phyloP scores from a whole-genome alignment of 164 flowering plant genomes.

The Magnolia kwangsiensis region DNA sequence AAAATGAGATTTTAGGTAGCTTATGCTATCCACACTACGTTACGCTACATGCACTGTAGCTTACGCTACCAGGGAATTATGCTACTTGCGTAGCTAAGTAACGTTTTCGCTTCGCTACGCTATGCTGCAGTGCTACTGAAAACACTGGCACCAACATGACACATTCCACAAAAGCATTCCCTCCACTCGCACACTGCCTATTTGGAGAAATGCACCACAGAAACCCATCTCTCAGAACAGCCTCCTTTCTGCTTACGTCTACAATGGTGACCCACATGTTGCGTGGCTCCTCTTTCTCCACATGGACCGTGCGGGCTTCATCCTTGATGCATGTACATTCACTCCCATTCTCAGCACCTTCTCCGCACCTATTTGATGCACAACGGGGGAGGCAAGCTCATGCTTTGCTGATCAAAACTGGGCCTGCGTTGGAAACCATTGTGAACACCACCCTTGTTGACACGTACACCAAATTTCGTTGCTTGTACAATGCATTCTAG shows the following conservation, averaged over 20 bases:
- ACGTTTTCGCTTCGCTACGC: too few species aligned
- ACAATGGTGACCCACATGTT: slow-evolving; percentile 15
- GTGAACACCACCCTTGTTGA: slow-evolving; percentile 46
- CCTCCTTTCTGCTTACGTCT: slow-evolving; percentile 27
- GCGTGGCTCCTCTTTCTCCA: slow-evolving; percentile 39
- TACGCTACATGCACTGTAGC: too few species aligned
- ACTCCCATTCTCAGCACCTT: slow-evolving; percentile 43
- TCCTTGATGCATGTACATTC: slow-evolving; percentile 37
- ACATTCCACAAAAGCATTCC: too few species aligned
- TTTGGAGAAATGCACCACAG: slow-evolving; percentile 28
- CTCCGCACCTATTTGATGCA: slow-evolving; percentile 17
- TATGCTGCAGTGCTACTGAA: too few species aligned
- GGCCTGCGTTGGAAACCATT: slow-evolving; percentile 24
- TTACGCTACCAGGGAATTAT: too few species aligned
- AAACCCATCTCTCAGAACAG: slow-evolving; percentile 33
- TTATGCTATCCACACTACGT: too few species aligned
- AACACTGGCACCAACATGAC: too few species aligned
- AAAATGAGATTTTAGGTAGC: too few species aligned
- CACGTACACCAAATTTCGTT: slow-evolving; percentile 46
- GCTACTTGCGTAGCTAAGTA: too few species aligned
- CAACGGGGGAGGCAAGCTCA: slow-evolving; percentile 44
- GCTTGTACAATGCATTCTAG: slow-evolving; percentile 25
- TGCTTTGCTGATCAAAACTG: slow-evolving; percentile 36
- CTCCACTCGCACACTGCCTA: not conserved
- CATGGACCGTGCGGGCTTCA: slow-evolving; percentile 18